These are phyloP conservation scores for Acrodontium crateriforme DNA, from an alignment of 2,329 filamentous ascomycete species.

Conservation along the genomic window DNA sequence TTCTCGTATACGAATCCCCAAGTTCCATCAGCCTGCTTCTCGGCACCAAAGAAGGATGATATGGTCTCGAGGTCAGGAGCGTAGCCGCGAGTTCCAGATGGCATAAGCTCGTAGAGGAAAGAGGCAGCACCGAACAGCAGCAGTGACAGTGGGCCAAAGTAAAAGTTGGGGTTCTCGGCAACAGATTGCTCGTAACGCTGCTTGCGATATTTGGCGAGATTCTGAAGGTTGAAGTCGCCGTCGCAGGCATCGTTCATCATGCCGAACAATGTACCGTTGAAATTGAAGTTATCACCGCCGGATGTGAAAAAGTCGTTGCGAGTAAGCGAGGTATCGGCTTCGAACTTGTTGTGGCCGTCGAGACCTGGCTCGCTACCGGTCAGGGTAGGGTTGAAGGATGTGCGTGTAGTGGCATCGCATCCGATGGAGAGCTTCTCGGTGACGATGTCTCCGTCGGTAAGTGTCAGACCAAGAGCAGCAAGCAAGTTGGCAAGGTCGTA, in stretches of 20 bases:
- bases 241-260: constrained; percentile 22
- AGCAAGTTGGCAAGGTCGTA: constrained; percentile 29
- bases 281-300: constrained; percentile 25
- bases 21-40: constrained; percentile 23
- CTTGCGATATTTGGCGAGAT: constrained; percentile 25
- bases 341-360: constrained; percentile 33
- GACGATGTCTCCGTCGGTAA: constrained; percentile 28
- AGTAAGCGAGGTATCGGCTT: constrained; percentile 27
- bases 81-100: constrained; percentile 20
- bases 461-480: constrained; percentile 25
- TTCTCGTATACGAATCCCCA: constrained; percentile 26
- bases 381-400: constrained; percentile 21
- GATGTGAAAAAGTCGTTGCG: constrained; percentile 28
- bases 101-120: constrained; percentile 31
- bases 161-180: constrained; percentile 28
- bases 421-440: constrained; percentile 32
- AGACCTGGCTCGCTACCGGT: constrained; percentile 29
- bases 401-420: constrained; percentile 31
- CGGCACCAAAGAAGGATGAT: constrained; percentile 29
- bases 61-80: constrained; percentile 23
- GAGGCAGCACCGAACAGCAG: constrained; percentile 29
- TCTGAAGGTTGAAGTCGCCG: constrained; percentile 25
- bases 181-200: constrained; percentile 27
- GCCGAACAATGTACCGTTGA: constrained; percentile 29
- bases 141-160: constrained; percentile 27